These are phyloP conservation scores for Teunomyces kruisii DNA, from an alignment of 805 yeast species.

Conservation along the genomic window DNA sequence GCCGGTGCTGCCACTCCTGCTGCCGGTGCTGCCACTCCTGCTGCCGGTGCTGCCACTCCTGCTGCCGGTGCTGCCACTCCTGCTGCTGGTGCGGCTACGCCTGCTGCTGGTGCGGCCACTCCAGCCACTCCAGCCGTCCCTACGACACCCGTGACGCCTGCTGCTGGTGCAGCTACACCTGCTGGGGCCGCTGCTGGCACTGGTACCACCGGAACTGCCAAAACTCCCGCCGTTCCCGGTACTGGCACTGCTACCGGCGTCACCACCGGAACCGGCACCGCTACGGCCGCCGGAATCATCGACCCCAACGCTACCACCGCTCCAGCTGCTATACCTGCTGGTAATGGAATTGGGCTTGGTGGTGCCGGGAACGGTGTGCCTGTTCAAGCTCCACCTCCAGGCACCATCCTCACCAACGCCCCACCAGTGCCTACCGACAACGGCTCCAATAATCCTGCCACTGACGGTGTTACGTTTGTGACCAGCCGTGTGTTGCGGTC, in stretches of 20 bases:
- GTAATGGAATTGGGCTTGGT: conserved; percentile 6
- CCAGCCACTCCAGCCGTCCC: conserved; percentile 14
- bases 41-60: conserved; percentile 16
- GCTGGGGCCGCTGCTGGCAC: conserved; percentile 11
- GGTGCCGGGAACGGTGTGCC: conserved; percentile 5
- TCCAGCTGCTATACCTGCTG: conserved; percentile 11
- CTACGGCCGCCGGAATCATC: conserved; percentile 13
- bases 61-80: conserved; percentile 18
- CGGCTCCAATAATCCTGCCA: conserved; percentile 20
- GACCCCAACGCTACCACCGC: conserved; percentile 15
- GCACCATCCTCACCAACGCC: conserved; percentile 6
- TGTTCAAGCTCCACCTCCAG: conserved; percentile 10
- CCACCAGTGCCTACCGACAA: conserved; percentile 17
- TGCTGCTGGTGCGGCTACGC: conserved; percentile 15
- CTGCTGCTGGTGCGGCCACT: conserved; percentile 14
- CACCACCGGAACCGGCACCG: conserved; percentile 12
- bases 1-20: conserved; percentile 10
- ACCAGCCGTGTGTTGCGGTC: conserved; percentile 33
- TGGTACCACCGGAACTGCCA: conserved; percentile 11
- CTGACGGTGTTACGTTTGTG: conserved; percentile 24
- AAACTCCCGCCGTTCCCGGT: conserved; percentile 10
- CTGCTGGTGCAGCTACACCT: conserved; percentile 13
- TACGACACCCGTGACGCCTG: conserved; percentile 4
- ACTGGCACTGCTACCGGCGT: conserved; percentile 11
- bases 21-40: conserved; percentile 17